These are phyloP conservation scores for Botrytis squamosa DNA, from an alignment of 2,329 filamentous ascomycete species.

Conservation along the genomic window DNA sequence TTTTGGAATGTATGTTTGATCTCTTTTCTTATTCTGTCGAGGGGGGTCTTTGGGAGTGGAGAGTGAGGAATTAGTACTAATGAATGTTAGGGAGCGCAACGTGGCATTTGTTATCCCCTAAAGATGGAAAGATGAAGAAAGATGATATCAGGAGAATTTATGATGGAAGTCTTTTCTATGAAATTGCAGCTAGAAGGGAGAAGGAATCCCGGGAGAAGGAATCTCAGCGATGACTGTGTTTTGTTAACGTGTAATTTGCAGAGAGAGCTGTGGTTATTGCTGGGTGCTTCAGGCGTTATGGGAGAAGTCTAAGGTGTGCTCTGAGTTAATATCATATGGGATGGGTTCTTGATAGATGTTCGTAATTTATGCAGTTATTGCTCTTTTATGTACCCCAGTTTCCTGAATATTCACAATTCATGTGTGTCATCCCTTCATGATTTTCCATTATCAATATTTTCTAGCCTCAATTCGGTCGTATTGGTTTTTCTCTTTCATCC, in stretches of 20 bases:
- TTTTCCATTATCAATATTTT: not conserved
- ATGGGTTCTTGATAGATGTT: not conserved
- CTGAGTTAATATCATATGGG: too few species aligned
- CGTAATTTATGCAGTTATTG: not conserved
- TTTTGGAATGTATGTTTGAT: constrained; percentile 40
- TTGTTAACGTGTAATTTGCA: not conserved
- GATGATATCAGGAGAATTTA: constrained; percentile 55
- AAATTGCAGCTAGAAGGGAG: constrained; percentile 39
- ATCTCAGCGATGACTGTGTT: not conserved
- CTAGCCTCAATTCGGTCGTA: not conserved
- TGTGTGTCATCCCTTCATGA: not conserved
- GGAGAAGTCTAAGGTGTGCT: not conserved
- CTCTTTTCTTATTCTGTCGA: not conserved
- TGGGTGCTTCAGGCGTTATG: not conserved
- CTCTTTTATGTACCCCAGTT: not conserved
- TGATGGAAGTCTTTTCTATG: constrained; percentile 53
- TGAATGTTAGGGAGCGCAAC: constrained; percentile 45
- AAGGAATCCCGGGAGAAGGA: constrained; percentile 22
- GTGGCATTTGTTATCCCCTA: constrained; percentile 54
- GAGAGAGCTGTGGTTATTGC: not conserved
- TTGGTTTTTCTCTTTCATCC: not conserved
- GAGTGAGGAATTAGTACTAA: not conserved
- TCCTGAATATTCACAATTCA: not conserved
- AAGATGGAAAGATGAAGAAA: constrained; percentile 55
- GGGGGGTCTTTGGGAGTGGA: not conserved